Conservation (phyloP, 2,329 filamentous ascomycete genomes). For the Penicillium sp. region DNA sequence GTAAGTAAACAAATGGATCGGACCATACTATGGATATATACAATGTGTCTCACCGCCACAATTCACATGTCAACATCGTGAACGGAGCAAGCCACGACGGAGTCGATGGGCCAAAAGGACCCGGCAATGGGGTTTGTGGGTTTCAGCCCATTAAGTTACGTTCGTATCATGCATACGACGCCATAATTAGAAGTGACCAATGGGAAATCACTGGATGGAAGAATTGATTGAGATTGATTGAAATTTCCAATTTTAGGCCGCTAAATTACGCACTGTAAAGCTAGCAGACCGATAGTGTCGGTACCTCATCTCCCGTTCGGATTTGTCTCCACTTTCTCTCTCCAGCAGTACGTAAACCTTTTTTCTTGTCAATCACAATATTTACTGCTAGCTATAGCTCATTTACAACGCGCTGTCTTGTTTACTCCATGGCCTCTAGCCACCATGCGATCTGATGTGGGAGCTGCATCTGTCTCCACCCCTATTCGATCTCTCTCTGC, state of each 20-base stretch:
- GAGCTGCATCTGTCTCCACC: conserved; percentile 4
- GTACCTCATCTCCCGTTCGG: conserved; percentile 5
- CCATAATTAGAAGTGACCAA: background rate
- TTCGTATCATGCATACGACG: conserved; percentile 1
- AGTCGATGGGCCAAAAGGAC: background rate
- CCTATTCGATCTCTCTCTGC: conserved; percentile 4
- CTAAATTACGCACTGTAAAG: background rate
- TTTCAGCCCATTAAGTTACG: background rate
- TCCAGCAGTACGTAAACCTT: conserved; percentile 3
- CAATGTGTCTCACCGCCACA: background rate
- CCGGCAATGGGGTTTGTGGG: background rate
- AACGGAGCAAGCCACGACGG: background rate
- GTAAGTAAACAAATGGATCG: too few relatives aligned
- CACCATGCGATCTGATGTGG: conserved; percentile 8
- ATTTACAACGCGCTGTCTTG: background rate
- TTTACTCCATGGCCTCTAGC: conserved; percentile 2
- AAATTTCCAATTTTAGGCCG: background rate
- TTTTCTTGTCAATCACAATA: background rate
- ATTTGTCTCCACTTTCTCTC: background rate
- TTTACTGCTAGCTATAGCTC: background rate
- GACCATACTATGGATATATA: background rate
- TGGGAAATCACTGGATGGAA: background rate
- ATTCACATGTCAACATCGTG: background rate
- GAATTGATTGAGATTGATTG: conserved; percentile 1
- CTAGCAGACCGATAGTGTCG: conserved; percentile 1